Percentiles rank a stretch among this genome's conserved stretches.
phyloP scores from a whole-genome alignment of 208 protist species.

The Trypanosoma platydactyli region DNA sequence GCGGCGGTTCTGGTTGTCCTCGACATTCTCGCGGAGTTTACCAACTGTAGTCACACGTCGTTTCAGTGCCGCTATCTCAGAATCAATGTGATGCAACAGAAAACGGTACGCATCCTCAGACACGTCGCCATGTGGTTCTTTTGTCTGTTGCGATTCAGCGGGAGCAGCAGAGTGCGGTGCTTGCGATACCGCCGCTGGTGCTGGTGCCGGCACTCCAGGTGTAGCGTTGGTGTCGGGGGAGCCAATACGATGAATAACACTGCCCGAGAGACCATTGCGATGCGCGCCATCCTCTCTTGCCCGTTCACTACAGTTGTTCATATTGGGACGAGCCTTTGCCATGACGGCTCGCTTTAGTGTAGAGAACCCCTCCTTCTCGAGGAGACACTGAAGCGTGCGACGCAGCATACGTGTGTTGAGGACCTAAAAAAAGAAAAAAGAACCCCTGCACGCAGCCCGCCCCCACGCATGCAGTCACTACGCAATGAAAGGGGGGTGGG shows the following conservation, averaged over 20 bases:
- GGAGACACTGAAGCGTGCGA: slow-evolving; percentile 32
- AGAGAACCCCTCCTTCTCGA: slow-evolving; percentile 30
- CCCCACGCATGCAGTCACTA: neutral
- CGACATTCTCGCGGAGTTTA: slow-evolving; percentile 37
- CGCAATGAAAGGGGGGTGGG: neutral
- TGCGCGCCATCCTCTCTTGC: neutral
- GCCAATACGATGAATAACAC: neutral
- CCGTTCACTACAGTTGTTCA: neutral
- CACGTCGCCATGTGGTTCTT: slow-evolving; percentile 9
- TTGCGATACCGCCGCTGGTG: neutral
- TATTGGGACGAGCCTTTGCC: slow-evolving; percentile 23
- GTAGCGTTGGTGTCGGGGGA: neutral
- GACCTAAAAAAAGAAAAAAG: neutral
- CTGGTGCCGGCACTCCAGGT: neutral
- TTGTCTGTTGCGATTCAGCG: neutral
- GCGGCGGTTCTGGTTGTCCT: slow-evolving; percentile 42
- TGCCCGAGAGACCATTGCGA: neutral
- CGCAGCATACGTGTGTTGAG: slow-evolving; percentile 19
- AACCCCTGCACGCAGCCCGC: slow-evolving; percentile 5
- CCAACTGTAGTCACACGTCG: slow-evolving; percentile 52
- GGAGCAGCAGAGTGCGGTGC: no score
- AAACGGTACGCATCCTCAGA: slow-evolving; percentile 77
- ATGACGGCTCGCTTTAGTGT: slow-evolving; percentile 31
- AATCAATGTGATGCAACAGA: slow-evolving; percentile 77
- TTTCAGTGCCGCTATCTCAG: slow-evolving; percentile 69